Base-by-base conservation (phyloP, 352 stramenopile genomes). In the Phytophthora brassicae region DNA sequence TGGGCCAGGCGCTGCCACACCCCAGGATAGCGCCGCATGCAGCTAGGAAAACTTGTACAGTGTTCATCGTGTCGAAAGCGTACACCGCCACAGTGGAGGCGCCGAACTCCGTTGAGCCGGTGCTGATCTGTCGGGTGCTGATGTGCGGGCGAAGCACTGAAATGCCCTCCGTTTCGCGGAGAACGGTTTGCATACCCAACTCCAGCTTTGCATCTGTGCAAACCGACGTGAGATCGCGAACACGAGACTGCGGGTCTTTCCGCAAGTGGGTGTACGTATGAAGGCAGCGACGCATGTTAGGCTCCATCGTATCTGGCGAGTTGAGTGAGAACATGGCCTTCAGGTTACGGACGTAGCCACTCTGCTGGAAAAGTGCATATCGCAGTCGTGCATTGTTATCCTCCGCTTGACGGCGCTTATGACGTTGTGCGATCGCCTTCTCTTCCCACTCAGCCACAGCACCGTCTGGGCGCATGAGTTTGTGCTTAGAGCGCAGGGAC, bases 391-490 rank as follows among this genome's bases (percentile, higher is more conserved):
- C 59, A 39, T 87, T 89, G 17, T 72, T 42, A 23, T 84, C 73
- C 56, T 89, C 79, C 1, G 68, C 64, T 35, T 89, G 77, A 24
- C 71, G 68, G 55, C 77, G 79, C 61, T 84, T 86, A 60, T 79
- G 75, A 19, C 79, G 79, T 47, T 86, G 74, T 12, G 70, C 70
- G 41, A 87, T 78, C 11, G 79, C 79, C 20, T 67, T 70, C 65
- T 89, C 79, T 49, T 89, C 71, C 66, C 65, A 86, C 45, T 81
- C 75, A 1, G 78, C 74, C n/a, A 87, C 54, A 46, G 55, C 56
- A 8, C 72, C 77, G 26, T 84, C 74, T 7, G 70, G 48, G 22
- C 79, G 75, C 61, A 76, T 60, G 36, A 58, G 28, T 26, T 87
- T 86, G 66, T 75, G 79, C 61, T 81, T 77, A 22, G 74, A 75